These are phyloP conservation scores for Mayamaea pseudoterrestris DNA, from an alignment of 108 stramenopile genomes.

Conservation along the genomic window DNA sequence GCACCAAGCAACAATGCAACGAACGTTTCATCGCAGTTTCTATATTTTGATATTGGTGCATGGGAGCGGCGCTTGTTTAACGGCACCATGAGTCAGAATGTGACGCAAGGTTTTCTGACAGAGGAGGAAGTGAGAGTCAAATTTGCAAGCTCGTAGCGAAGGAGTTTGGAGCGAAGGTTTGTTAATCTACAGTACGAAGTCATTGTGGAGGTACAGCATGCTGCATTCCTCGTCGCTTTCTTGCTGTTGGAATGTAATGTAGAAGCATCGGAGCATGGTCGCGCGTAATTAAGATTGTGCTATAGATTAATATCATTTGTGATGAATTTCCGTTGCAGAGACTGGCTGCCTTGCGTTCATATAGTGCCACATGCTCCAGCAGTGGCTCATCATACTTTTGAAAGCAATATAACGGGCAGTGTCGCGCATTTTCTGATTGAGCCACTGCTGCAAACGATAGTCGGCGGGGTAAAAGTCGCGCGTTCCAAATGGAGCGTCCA, in stretches of 20 bases:
- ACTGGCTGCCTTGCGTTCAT: slow-evolving; percentile 95
- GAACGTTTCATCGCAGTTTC: slow-evolving; percentile 48
- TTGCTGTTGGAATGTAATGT: too few species aligned
- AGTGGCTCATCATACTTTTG: slow-evolving; percentile 96
- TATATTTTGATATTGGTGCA: slow-evolving; percentile 84
- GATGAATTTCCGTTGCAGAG: too few species aligned
- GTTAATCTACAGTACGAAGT: too few species aligned
- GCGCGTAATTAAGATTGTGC: too few species aligned
- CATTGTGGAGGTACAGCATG: too few species aligned
- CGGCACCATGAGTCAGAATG: slow-evolving; percentile 75
- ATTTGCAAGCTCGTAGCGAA: slow-evolving; percentile 65
- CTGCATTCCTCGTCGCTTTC: too few species aligned
- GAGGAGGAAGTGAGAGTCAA: slow-evolving; percentile 83
- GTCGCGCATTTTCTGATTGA: slow-evolving; percentile 78
- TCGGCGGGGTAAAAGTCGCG: slow-evolving; percentile 94
- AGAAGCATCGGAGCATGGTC: too few species aligned
- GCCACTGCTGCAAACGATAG: slow-evolving; percentile 82
- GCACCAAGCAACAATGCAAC: slow-evolving; percentile 25
- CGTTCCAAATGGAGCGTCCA: slow-evolving; percentile 82
- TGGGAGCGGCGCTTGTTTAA: slow-evolving; percentile 79
- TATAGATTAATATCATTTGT: too few species aligned
- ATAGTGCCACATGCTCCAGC: slow-evolving; percentile 78
- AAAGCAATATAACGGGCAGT: slow-evolving; percentile 77
- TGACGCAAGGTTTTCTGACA: slow-evolving; percentile 65
- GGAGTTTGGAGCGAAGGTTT: too few species aligned